Percentiles rank a stretch among this genome's conserved stretches.
phyloP scores from a whole-genome alignment of 257 asterid species.

The Pogostemon cablin region DNA sequence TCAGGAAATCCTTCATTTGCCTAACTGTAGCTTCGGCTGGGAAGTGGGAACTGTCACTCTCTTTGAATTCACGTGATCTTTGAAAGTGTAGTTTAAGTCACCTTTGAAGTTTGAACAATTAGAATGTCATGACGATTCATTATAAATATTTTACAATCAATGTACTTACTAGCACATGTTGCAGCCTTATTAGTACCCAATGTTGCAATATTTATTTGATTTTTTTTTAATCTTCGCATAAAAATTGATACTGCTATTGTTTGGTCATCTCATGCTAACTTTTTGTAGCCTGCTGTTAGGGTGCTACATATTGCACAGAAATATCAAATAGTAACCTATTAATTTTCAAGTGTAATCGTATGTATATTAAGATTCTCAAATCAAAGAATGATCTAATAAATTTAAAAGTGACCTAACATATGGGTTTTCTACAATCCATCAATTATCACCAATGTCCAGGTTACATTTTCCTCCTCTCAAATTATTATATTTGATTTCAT shows the following conservation, averaged over 20 bases:
- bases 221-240: neutral
- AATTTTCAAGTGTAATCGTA: too few species aligned
- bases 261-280: constrained; percentile 1
- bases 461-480: too few species aligned
- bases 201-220: neutral
- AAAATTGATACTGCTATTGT: neutral
- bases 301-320: neutral
- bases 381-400: too few species aligned
- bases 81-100: neutral
- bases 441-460: too few species aligned
- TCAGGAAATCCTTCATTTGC: neutral
- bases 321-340: neutral
- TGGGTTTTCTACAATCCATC: too few species aligned
- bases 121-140: too few species aligned
- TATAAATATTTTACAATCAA: too few species aligned
- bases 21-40: constrained; percentile 9
- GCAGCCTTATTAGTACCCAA: neutral
- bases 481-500: too few species aligned
- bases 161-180: neutral
- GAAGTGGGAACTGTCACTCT: neutral
- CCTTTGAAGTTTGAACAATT: too few species aligned
- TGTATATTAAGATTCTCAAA: too few species aligned
- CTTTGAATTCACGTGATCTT: neutral
- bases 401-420: too few species aligned
- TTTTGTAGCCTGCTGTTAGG: neutral